Evolutionary conservation across 768 basidiomycete genomes (phyloP), one percentile per base, ranked within the genome.

Genomic region (Pulveroboletus frians): DNA sequence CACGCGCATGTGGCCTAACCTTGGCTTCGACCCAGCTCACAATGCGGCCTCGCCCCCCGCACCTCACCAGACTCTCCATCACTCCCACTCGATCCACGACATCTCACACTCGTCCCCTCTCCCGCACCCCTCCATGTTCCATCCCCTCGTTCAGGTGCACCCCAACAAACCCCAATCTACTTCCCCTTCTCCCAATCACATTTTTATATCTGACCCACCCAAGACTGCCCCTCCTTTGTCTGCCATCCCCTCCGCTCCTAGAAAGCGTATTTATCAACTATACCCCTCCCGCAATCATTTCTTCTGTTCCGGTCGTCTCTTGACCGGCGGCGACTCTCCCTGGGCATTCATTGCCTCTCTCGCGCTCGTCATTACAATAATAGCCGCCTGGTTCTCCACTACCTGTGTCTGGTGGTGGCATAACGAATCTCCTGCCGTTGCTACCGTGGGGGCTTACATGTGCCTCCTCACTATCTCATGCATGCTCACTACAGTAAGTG

Each of bases 351-450:
- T 90, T 2, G 77, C 74, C 0, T 79, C 79, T 7, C 69, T 94
- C 42, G 62, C 66, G 1, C 46, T 95, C 18, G 70, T 85, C 23
- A 62, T 92, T 21, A 75, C 75, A 2, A 75, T 97, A 39, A 72
- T 88, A 2, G 90, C 83, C 0, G 68, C 87, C 9, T 99, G 91
- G 89, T 81, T 96, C 54, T 88, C 82, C 9, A 91, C 91, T 21
- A 93, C 92, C 1, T 86, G 84, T 39, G 81, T 85, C 15, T 95
- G 85, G 80, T 85, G 94, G 79, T 97, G 94, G 93, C 70, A 71
- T 32, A 73, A 92, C 57, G 75, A 83, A 50, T 87, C 88, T 42
- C 79, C 84, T 6, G 83, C 80, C 5, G 78, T 84, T 13, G 85
- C 86, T 0, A 76, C 73, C 17, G 73, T 85, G n/a, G 83, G 84